Evolutionary conservation across 495 filamentous ascomycete genomes (phyloP), one percentile per base, ranked within the genome.

Genomic region (Tuber aestivum): DNA sequence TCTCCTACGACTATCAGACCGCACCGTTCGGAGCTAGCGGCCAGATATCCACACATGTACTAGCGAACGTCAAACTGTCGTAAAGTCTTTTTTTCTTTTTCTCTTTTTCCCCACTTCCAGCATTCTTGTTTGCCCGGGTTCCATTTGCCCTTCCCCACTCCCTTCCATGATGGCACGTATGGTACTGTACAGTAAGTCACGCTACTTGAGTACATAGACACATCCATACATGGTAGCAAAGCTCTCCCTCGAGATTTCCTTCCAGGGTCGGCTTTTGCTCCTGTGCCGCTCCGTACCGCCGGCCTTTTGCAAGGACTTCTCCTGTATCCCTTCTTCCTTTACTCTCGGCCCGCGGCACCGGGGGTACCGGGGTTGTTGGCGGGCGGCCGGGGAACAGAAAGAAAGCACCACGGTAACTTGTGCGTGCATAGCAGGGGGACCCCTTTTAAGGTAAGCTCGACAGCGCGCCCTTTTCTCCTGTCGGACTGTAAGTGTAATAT

Each of bases 381-480:
- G 56, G 56, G 27, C 4, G 14, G 10, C 27, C 56, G 56, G 32
- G 56, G 27, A 16, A 3, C 1, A 35, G 56, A 65, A 4, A 5
- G 56, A 20, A 14, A 65, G 27, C 3, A 27, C 56, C 32, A 65
- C 56, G 56, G 56, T 35, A 32, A 65, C 56, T 20, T 65, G 56
- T 65, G 56, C 56, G 56, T 12, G 14, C 27, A 35, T 65, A 27
- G 56, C 56, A 65, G 27, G 27, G 56, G 56, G 27, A 7, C 14
- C 56, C 56, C 56, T 65, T 65, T 27, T 65, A 2, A 18, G 27
- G 5, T 65, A 65, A 65, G 50, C n/a, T n/a, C 27, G 50, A 61
- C n/a, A 61, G n/a, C 50, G n/a, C 56, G 27, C 56, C 35, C 56
- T 65, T 65, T 65, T 65, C 56, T 65, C 56, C 56, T 65, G 27